Percentiles rank a stretch among this genome's conserved stretches.
Conservation (phyloP, 345 rosid genomes). For the Brassica rapa region DNA sequence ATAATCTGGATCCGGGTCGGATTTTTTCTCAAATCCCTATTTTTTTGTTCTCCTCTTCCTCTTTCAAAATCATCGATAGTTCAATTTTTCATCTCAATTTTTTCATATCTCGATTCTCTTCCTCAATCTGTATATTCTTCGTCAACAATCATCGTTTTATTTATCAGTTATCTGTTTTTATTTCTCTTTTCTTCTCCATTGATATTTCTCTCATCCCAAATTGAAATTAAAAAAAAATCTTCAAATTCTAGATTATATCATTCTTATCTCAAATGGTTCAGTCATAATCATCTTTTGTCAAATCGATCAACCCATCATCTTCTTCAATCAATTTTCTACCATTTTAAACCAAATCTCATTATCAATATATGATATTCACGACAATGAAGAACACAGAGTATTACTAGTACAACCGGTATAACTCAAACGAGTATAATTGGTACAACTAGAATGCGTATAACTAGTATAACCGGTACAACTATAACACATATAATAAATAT, state of each 20-base stretch:
- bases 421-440: no score
- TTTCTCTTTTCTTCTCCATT: no score
- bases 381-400: neutral
- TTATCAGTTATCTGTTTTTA: no score
- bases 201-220: no score
- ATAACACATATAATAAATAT: no score
- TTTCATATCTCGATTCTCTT: neutral
- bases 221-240: no score
- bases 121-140: neutral
- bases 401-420: neutral
- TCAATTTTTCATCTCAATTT: neutral
- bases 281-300: neutral
- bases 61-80: neutral
- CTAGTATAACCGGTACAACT: neutral
- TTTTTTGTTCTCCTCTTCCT: neutral
- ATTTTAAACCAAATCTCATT: no score
- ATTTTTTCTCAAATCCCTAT: neutral
- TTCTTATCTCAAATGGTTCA: no score
- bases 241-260: no score
- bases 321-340: neutral
- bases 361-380: neutral
- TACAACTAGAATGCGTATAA: no score
- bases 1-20: neutral
- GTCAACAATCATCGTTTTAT: neutral
- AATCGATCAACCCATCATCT: neutral